A percentile compares a stretch with the other conserved stretches of the same genome.
Evolutionary conservation across 192 early-diverging fungal genomes (phyloP).

Genomic region (Dispira parvispora): DNA sequence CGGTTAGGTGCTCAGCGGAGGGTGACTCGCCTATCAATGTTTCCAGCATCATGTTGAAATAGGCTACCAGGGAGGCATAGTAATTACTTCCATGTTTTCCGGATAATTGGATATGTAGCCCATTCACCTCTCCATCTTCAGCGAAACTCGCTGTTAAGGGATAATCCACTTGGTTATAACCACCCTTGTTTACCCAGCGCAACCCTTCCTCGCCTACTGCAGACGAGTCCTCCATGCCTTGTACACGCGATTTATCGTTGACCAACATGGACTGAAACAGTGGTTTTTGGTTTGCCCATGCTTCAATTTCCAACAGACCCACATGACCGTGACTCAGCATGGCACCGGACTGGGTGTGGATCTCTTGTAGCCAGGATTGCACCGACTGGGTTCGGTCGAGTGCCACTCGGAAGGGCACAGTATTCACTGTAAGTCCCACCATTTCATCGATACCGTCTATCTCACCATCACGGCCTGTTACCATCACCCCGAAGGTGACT

Average conservation of each 20-base stretch:
- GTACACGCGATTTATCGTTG: neutral
- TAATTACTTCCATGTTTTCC: neutral
- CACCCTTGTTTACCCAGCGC: neutral
- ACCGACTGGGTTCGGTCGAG: neutral
- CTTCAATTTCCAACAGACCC: neutral
- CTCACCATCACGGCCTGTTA: conserved; percentile 1
- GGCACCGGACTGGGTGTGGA: neutral
- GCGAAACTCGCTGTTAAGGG: conserved; percentile 1
- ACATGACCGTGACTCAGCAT: neutral
- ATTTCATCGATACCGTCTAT: conserved; percentile 6
- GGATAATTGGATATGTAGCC: no score
- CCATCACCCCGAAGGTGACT: conserved; percentile 9
- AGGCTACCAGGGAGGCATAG: neutral
- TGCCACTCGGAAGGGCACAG: neutral
- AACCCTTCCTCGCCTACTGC: neutral
- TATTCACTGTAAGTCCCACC: conserved; percentile 8
- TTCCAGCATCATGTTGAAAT: neutral
- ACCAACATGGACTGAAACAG: conserved; percentile 1
- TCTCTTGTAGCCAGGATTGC: neutral
- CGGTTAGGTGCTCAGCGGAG: neutral
- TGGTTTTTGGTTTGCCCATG: neutral
- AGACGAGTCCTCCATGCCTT: no score
- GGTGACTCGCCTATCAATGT: neutral
- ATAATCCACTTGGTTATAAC: neutral
- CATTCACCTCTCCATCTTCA: neutral